Conservation (phyloP, 148 eudicot species). For the Camellia japonica region DNA sequence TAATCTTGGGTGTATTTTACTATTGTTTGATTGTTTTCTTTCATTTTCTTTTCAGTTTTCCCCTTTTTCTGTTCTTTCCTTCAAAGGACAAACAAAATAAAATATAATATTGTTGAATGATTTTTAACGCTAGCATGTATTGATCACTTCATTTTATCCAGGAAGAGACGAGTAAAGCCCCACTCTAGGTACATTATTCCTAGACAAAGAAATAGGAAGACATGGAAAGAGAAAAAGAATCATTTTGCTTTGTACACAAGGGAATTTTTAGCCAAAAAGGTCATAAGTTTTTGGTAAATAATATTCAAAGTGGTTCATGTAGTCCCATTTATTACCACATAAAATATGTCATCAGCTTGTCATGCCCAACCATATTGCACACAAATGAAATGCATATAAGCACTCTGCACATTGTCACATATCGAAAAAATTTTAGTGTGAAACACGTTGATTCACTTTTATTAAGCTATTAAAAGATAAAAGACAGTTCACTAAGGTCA, state of each 20-base stretch:
- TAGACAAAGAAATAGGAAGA: background rate
- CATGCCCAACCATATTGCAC: background rate
- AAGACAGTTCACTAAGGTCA: too few relatives aligned
- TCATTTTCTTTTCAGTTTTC: background rate
- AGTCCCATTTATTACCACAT: constrained; percentile 11
- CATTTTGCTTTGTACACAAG: constrained; percentile 9
- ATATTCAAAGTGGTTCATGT: background rate
- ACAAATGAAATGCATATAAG: background rate
- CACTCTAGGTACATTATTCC: background rate
- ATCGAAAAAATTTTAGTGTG: too few relatives aligned
- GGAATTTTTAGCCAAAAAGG: background rate
- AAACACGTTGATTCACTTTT: too few relatives aligned
- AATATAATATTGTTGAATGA: background rate
- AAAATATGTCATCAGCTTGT: background rate
- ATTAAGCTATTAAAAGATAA: too few relatives aligned
- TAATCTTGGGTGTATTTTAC: background rate
- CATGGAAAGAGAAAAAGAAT: background rate
- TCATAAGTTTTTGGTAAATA: background rate
- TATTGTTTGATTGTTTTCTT: background rate
- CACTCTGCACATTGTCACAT: too few relatives aligned
- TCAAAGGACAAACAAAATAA: constrained; percentile 2
- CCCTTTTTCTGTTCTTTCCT: background rate
- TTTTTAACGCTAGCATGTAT: background rate
- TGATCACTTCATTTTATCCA: constrained; percentile 5
- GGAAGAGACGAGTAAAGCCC: background rate